Evolutionary conservation across 2,329 filamentous ascomycete species (phyloP).

Genomic region (Zymoseptoria tritici): DNA sequence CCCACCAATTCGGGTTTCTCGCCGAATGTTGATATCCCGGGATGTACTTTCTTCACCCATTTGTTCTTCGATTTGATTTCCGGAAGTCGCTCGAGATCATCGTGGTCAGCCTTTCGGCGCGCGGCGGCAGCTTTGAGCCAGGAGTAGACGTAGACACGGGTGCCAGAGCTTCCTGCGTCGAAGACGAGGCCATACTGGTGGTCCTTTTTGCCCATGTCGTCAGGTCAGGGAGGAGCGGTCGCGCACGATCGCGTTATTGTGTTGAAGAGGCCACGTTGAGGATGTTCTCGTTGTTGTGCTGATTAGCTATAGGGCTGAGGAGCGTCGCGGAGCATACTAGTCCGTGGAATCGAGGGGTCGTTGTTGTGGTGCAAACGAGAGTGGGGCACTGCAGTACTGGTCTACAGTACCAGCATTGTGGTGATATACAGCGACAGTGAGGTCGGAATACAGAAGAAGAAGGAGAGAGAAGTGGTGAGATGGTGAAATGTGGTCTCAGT

Average conservation of each 20-base stretch:
- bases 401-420: not conserved
- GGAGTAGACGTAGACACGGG: constrained; percentile 85
- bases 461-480: not conserved
- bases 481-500: no score
- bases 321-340: not conserved
- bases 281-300: not conserved
- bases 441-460: not conserved
- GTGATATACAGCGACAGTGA: not conserved
- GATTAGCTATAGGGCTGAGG: not conserved
- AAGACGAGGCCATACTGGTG: constrained; percentile 79
- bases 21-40: constrained; percentile 84
- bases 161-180: constrained; percentile 95
- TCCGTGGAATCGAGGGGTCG: not conserved
- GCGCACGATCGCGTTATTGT: not conserved
- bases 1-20: constrained; percentile 69
- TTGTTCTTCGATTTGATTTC: constrained; percentile 74
- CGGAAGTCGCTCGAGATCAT: constrained; percentile 63
- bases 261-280: not conserved
- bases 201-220: constrained; percentile 22
- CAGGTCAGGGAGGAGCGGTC: not conserved
- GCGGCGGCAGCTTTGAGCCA: constrained; percentile 75
- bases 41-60: constrained; percentile 90
- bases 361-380: not conserved
- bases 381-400: not conserved
- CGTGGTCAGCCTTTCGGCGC: constrained; percentile 50